A percentile compares a stretch with the other conserved stretches of the same genome.
Evolutionary conservation across 2,329 filamentous ascomycete species (phyloP).

Genomic region (Geosmithia morbida): DNA sequence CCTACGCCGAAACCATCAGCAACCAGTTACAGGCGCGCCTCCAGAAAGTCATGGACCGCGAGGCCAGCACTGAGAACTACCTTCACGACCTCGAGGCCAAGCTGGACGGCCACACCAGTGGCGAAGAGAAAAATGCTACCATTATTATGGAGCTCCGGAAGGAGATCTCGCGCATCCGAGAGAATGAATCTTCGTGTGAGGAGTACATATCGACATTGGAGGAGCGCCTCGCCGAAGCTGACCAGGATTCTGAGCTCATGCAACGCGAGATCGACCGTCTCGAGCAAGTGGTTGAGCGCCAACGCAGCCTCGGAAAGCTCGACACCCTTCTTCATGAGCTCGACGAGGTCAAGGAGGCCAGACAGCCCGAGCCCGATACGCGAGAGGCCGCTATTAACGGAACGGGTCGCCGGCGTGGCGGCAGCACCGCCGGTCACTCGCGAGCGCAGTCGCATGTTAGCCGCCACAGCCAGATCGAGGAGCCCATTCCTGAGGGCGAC

Average conservation of each 20-base stretch:
- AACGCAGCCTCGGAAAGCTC: slow-evolving; percentile 86
- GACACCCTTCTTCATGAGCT: slow-evolving; percentile 87
- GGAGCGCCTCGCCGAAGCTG: slow-evolving; percentile 85
- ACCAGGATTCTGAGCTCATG: slow-evolving; percentile 94
- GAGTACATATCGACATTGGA: slow-evolving; percentile 97
- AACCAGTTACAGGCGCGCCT: slow-evolving; percentile 76
- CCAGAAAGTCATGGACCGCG: slow-evolving; percentile 86
- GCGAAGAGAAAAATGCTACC: slow-evolving; percentile 82
- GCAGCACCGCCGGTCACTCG: slow-evolving; percentile 33
- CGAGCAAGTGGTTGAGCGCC: slow-evolving; percentile 89
- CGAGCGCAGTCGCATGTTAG: slow-evolving; percentile 38
- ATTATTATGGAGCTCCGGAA: slow-evolving; percentile 81
- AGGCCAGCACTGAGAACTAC: slow-evolving; percentile 83
- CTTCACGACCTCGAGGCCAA: slow-evolving; percentile 83
- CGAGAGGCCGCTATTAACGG: slow-evolving; percentile 21
- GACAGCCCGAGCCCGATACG: slow-evolving; percentile 17
- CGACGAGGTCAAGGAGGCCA: slow-evolving; percentile 56
- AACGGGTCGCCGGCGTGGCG: slow-evolving; percentile 24
- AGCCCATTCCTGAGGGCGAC: slow-evolving; percentile 38
- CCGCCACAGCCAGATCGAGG: slow-evolving; percentile 37
- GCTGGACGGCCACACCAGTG: slow-evolving; percentile 77
- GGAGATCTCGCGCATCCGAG: slow-evolving; percentile 73
- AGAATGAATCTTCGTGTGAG: slow-evolving; percentile 81
- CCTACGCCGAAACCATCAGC: slow-evolving; percentile 86
- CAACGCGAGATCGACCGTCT: slow-evolving; percentile 88